phyloP scores from a whole-genome alignment of 139 green algal genomes.

The Spirogloea muscicola region DNA sequence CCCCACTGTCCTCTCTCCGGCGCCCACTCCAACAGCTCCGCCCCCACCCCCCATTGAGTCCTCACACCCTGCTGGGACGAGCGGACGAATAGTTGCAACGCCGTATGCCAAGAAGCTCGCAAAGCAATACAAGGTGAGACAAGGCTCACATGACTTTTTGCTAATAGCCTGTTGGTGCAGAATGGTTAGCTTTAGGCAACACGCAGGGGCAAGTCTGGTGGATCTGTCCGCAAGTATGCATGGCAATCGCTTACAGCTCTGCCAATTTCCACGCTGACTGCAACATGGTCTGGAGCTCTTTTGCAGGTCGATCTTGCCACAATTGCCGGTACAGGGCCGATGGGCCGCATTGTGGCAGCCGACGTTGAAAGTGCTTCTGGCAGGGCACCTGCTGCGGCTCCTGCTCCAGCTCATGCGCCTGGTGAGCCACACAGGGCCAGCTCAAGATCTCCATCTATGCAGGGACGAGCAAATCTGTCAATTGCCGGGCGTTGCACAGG shows the following conservation, averaged over 20 bases:
- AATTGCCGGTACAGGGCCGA: constrained; percentile 78
- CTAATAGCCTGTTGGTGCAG: too few species aligned
- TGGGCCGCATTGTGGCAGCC: constrained; percentile 83
- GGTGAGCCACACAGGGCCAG: too few species aligned
- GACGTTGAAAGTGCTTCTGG: constrained; percentile 73
- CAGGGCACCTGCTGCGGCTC: constrained; percentile 20
- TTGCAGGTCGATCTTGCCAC: constrained; percentile 76
- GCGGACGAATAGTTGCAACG: constrained; percentile 81
- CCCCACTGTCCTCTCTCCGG: too few species aligned
- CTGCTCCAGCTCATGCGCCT: constrained; percentile 5
- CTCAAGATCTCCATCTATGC: too few species aligned
- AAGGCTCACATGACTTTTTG: not conserved
- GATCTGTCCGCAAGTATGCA: too few species aligned
- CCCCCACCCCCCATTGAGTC: constrained; percentile 30
- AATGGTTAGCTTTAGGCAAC: too few species aligned
- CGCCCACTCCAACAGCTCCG: not conserved
- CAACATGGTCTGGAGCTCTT: too few species aligned
- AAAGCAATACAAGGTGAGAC: constrained; percentile 60
- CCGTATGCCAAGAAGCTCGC: constrained; percentile 97
- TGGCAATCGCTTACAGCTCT: too few species aligned
- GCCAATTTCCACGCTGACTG: constrained; percentile 4
- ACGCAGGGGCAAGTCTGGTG: too few species aligned
- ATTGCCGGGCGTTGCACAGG: too few species aligned
- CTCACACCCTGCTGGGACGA: constrained; percentile 22
- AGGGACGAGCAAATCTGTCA: too few species aligned